Base-by-base conservation (phyloP, 306 rosid species). In the Macrotyloma uniflorum region DNA sequence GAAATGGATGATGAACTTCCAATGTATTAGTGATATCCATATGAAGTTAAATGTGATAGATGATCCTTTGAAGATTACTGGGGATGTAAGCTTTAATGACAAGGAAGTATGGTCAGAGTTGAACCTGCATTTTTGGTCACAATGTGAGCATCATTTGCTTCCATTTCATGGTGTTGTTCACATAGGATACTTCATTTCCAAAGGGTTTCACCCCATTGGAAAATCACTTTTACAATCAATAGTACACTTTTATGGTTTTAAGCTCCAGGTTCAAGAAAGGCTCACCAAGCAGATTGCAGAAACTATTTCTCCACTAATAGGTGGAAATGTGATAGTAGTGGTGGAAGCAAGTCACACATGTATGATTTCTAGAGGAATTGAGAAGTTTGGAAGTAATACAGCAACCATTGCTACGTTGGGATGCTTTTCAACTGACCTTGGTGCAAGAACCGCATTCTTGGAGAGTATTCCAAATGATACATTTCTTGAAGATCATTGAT, bases 261-360 rank as follows among this genome's bases (percentile, higher is more conserved):
- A 92, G 89, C 95, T 90, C 19, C 97, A 92, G 82, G 97, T 92
- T 16, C 97, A 92, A 80, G 97, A 92, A 61, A 87, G 95, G 73
- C 84, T 92, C 58, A 92, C 97, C 1, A 81, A 93, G 75, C 97
- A 92, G 85, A 88, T 92, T 64, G 95, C 97, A 1, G 97, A 92
- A 83, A 87, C 84, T 3, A 85, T 86, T 58, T 83, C 97, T 4
- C 77, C 89, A 3, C 32, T 90, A 33, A 49, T 87, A 51, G 90
- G 91, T 10, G 88, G 86, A 67, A 89, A 90, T 67, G 91, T 92
- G 30, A 79, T 92, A 12, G 91, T 92, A n/a, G 97, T 92, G 77
- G 93, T 77, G 38, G 97, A 92, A 85, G 97, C 95, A 66, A 77
- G 83, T 67, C 97, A 92, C 80, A 90, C 97, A 24, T 92, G 97